Base-by-base conservation (phyloP, 1,139 yeast genomes). In the Pichia terricola region DNA sequence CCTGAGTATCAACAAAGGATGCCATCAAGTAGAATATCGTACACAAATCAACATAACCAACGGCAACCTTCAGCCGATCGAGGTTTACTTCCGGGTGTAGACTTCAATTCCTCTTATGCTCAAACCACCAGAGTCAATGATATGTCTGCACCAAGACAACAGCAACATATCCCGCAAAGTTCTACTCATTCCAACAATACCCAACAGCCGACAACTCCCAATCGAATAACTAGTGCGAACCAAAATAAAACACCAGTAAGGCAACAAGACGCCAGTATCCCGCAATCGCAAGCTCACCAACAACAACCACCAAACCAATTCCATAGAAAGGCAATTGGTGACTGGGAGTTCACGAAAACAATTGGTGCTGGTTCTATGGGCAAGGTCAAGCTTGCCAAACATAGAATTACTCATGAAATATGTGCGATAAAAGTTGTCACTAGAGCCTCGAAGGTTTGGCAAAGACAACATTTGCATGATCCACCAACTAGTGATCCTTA, bases 291-390 rank as follows among this genome's bases (percentile, higher is more conserved):
- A 26, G 32, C 32, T 30, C 22, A 16, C 22, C 54, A 47, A 37
- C 56, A 43, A n/a, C 38, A 40, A 40, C 37, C 44, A 34, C 36
- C 28, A 40, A 75, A 68, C 49, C 88, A 81, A 54, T 83, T 83
- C 57, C 89, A 88, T 61, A 76, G 97, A 52, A 81, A 83, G 50
- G 75, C 95, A 5, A 82, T 91, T 45, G 99, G 98, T 22, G 96
- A 94, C 54, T 91, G 98, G 98, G 94, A 86, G 57, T 89, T 91
- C 55, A 75, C 87, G 48, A 88, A 88, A 61, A 88, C 96, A 1
- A 86, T 91, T 41, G 99, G 99, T 41, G 96, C 97, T 4, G 98
- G 99, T 3, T 86, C 96, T 1, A 91, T 94, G 98, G 99, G 99
- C 46, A 94, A 91, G 63, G 99, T 91, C 42, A 94, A 94, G 63